These are phyloP conservation scores for Fraxinus quadrangulata DNA, from an alignment of 257 asterid genomes.

Conservation along the genomic window DNA sequence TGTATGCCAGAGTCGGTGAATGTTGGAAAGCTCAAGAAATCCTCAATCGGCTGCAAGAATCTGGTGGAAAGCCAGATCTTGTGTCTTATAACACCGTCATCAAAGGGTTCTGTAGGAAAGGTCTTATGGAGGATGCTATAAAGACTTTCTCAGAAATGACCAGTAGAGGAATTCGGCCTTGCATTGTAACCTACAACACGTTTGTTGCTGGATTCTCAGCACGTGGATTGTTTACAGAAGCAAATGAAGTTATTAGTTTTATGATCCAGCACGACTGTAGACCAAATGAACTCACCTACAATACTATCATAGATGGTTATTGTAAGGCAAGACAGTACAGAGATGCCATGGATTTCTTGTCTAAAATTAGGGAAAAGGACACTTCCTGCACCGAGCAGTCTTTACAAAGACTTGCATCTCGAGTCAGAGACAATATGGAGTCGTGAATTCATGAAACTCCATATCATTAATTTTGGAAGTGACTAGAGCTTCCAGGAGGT, in stretches of 20 bases:
- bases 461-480: background rate
- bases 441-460: slow-evolving; percentile 35
- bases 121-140: slow-evolving; percentile 87
- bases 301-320: slow-evolving; percentile 75
- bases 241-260: slow-evolving; percentile 64
- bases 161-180: slow-evolving; percentile 68
- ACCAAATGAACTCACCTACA: slow-evolving; percentile 85
- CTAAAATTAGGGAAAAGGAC: slow-evolving; percentile 57
- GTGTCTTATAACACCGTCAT: slow-evolving; percentile 92
- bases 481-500: background rate
- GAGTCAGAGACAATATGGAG: slow-evolving; percentile 69
- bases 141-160: slow-evolving; percentile 75
- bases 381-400: slow-evolving; percentile 46
- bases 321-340: slow-evolving; percentile 67
- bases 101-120: slow-evolving; percentile 93
- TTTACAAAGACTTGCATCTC: slow-evolving; percentile 57
- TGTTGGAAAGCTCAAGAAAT: slow-evolving; percentile 96
- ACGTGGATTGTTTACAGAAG: slow-evolving; percentile 70
- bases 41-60: slow-evolving; percentile 56
- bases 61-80: slow-evolving; percentile 74
- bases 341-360: slow-evolving; percentile 75
- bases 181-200: slow-evolving; percentile 83
- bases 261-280: slow-evolving; percentile 81
- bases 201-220: slow-evolving; percentile 79
- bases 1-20: slow-evolving; percentile 90